Percentiles rank a stretch among this genome's conserved stretches.
phyloP scores from a whole-genome alignment of 1,284 basidiomycete species.

The Apiotrichum porosum region DNA sequence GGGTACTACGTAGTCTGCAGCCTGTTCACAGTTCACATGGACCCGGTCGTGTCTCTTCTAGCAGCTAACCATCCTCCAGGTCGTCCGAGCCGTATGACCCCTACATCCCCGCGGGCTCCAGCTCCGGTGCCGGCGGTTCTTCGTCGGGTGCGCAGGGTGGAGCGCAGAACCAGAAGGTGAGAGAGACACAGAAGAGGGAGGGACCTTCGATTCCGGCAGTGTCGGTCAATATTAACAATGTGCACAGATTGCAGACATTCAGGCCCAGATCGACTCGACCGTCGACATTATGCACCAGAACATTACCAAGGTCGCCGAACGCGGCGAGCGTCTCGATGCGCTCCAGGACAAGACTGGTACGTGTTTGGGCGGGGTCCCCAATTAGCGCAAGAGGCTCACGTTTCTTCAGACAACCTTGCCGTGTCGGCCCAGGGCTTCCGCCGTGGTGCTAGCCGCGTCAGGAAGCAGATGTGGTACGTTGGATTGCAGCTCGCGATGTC shows the following conservation, averaged over 20 bases:
- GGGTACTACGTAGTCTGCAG: no score
- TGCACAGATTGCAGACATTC: slow-evolving; percentile 76
- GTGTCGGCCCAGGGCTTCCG: slow-evolving; percentile 99
- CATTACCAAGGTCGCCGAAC: slow-evolving; percentile 82
- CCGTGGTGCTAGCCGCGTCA: slow-evolving; percentile 90
- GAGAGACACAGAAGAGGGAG: no score
- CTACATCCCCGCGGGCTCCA: slow-evolving; percentile 75
- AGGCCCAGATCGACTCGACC: slow-evolving; percentile 89
- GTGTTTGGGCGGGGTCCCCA: slow-evolving; percentile 42
- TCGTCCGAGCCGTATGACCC: slow-evolving; percentile 83
- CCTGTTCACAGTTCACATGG: no score
- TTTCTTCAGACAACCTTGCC: slow-evolving; percentile 76
- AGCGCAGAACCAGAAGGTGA: slow-evolving; percentile 58
- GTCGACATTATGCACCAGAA: slow-evolving; percentile 97
- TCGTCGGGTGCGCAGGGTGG: slow-evolving; percentile 15
- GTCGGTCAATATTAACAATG: no score
- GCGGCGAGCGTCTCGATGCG: slow-evolving; percentile 88
- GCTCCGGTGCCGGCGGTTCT: slow-evolving; percentile 47
- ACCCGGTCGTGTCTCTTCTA: no score
- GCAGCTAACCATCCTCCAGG: slow-evolving; percentile 30
- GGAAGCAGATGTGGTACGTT: slow-evolving; percentile 77
- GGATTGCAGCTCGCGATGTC: slow-evolving; percentile 29
- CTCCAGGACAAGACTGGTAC: slow-evolving; percentile 96
- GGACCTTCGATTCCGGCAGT: no score
- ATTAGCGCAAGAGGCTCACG: no score